phyloP scores from a whole-genome alignment of 768 basidiomycete genomes.

The Leccinum variicolor region DNA sequence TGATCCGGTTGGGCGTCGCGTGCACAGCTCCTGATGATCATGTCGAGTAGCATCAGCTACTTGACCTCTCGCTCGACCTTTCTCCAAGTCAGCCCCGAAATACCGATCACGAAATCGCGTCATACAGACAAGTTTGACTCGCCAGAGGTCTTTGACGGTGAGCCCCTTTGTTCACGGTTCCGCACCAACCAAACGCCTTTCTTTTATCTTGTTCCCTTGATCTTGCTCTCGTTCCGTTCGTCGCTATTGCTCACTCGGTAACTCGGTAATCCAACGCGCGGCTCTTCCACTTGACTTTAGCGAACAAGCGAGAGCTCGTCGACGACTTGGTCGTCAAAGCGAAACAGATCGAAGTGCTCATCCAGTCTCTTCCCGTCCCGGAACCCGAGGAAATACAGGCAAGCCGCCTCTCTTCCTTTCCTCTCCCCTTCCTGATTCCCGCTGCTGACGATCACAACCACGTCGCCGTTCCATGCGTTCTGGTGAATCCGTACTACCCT shows the following conservation, averaged over 20 bases:
- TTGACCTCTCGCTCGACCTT: conserved; percentile 76
- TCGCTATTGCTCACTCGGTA: neutral
- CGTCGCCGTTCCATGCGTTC: neutral
- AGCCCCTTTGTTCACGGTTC: neutral
- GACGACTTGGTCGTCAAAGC: conserved; percentile 80
- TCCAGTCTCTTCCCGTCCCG: conserved; percentile 73
- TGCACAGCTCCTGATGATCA: conserved; percentile 79
- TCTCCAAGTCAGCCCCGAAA: conserved; percentile 68
- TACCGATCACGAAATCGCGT: conserved; percentile 83
- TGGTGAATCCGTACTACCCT: neutral
- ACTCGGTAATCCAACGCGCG: neutral
- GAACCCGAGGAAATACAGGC: conserved; percentile 77
- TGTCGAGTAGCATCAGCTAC: conserved; percentile 80
- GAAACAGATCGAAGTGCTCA: conserved; percentile 84
- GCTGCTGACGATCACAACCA: neutral
- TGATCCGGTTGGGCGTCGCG: neutral
- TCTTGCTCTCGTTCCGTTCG: neutral
- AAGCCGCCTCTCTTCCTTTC: conserved; percentile 3
- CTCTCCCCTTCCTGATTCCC: neutral
- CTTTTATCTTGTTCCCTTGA: neutral
- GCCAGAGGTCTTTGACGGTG: conserved; percentile 75
- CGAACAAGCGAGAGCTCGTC: conserved; percentile 82
- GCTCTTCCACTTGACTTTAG: conserved; percentile 34
- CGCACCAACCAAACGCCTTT: neutral
- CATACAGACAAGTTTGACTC: conserved; percentile 68